These are phyloP conservation scores for Clarireedia monteithiana DNA, from an alignment of 2,329 filamentous ascomycete species.

Conservation along the genomic window DNA sequence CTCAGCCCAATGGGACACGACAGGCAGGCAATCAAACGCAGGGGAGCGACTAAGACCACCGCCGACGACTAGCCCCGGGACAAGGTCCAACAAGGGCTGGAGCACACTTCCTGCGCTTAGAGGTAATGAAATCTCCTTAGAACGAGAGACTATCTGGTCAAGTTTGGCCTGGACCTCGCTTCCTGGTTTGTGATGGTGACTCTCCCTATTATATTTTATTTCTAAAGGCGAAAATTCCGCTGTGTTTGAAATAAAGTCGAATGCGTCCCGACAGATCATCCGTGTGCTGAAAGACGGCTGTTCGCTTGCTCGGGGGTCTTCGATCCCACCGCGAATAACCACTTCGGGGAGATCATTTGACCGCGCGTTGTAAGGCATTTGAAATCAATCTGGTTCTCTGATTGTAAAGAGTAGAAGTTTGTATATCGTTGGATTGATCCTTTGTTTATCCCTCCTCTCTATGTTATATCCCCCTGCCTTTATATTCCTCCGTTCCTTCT, in stretches of 20 bases:
- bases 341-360: neutral
- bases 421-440: neutral
- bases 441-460: neutral
- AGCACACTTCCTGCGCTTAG: neutral
- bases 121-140: neutral
- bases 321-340: neutral
- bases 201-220: neutral
- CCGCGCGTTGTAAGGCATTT: neutral
- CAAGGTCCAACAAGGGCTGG: neutral
- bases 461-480: too few relatives aligned
- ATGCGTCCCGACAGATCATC: neutral
- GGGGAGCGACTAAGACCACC: neutral
- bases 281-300: neutral
- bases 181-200: neutral
- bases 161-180: neutral
- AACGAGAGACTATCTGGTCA: neutral
- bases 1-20: slow-evolving; percentile 1
- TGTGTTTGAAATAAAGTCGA: neutral
- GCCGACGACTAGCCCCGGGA: neutral
- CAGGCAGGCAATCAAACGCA: slow-evolving; percentile 1
- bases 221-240: neutral
- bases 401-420: neutral
- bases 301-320: neutral
- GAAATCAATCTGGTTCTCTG: neutral
- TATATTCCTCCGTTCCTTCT: neutral